Percentiles rank a stretch among this genome's conserved stretches.
Conservation (phyloP, 768 basidiomycete species). For the Phylloporus arenicola region DNA sequence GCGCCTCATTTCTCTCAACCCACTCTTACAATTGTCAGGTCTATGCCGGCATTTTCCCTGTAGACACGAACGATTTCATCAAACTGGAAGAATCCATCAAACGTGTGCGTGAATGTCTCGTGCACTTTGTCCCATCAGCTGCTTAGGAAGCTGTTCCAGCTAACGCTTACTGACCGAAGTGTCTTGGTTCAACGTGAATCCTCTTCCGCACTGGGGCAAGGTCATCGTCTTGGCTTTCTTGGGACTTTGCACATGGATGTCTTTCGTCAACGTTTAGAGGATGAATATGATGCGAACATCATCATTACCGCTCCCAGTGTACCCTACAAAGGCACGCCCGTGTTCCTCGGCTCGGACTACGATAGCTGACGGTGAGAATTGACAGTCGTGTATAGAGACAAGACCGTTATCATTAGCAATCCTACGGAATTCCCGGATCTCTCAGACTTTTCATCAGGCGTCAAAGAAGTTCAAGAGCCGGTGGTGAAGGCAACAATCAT, state of each 20-base stretch:
- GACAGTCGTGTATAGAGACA: slow-evolving; percentile 68
- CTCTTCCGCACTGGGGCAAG: slow-evolving; percentile 91
- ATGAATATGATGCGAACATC: slow-evolving; percentile 92
- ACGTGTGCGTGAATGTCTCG: slow-evolving; percentile 45
- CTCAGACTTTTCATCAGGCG: slow-evolving; percentile 50
- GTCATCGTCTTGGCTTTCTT: slow-evolving; percentile 89
- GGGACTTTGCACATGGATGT: slow-evolving; percentile 97
- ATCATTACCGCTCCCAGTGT: slow-evolving; percentile 96
- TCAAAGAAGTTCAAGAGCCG: slow-evolving; percentile 84
- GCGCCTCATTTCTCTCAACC: background rate
- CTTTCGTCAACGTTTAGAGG: slow-evolving; percentile 91
- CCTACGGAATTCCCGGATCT: slow-evolving; percentile 94
- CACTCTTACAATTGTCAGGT: slow-evolving; percentile 47
- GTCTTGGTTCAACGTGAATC: slow-evolving; percentile 90
- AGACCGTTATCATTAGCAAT: slow-evolving; percentile 70
- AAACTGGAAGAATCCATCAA: slow-evolving; percentile 96
- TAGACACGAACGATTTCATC: slow-evolving; percentile 84
- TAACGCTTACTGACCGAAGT: slow-evolving; percentile 81
- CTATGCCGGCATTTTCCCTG: slow-evolving; percentile 90
- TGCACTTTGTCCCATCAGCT: background rate
- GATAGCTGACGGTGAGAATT: background rate
- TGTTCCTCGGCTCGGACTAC: background rate
- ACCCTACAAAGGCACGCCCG: slow-evolving; percentile 69
- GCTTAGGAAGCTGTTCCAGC: slow-evolving; percentile 35
- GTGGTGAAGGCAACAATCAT: slow-evolving; percentile 92